Base-by-base conservation (phyloP, 306 rosid species). In the Cucurbita ficifolia region DNA sequence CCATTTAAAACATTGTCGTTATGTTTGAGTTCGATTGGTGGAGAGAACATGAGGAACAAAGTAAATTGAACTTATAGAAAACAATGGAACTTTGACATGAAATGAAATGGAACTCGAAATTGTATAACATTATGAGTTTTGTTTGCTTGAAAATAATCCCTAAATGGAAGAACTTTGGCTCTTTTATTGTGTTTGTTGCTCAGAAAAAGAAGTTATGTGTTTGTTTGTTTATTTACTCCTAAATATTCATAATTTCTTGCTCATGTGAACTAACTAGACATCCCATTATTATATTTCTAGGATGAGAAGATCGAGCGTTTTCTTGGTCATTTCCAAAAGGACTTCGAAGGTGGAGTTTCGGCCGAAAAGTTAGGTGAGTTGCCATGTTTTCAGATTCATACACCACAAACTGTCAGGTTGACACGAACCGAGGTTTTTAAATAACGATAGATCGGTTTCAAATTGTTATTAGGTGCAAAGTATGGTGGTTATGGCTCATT, bases 401-500 rank as follows among this genome's bases (percentile, higher is more conserved):
- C 33, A 17, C 8, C 29, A 17, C 24, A 49, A 45, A 83, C 77
- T 65, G 74, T 81, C 72, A 80, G 75, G 72, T 75, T 76, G 65
- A 64, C 60, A 56, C 67, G 52, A 45, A 69, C 80, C 77, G 70
- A 77, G 17, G 43, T 48, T 43, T 72, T 80, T 42, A 82, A 79
- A 78, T 78, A 77, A 85, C 79, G 71, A 53, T 58, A 70, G 33
- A 33, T 72, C 78, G 60, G 70, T 78, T 58, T 36, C 79, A 48
- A 54, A 76, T 81, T 78, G 54, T 80, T 72, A 71, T 82, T 86
- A 90, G 96, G 96, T 85, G 75, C 96, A 49, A 87, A 70, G 76
- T 86, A 49, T 87, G 91, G 88, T 63, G 85, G 76, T 70, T 92
- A 92, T 83, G 96, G 98, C 78, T 80, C 96, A 33, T 92, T 92